Base-by-base conservation (phyloP, 1,284 basidiomycete species). In the Rhizopogon parksii region DNA sequence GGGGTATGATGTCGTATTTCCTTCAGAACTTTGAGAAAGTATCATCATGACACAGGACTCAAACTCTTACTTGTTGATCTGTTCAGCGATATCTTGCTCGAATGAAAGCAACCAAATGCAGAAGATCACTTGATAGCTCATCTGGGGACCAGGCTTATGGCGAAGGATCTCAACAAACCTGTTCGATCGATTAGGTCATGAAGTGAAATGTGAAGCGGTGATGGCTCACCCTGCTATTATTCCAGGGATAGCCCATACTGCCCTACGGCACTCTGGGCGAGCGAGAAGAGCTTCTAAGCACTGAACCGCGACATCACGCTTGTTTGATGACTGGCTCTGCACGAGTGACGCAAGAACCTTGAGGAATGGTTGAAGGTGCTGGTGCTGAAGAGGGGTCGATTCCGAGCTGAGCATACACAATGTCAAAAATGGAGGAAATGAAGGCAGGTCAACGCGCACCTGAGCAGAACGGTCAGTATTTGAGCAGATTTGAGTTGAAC, bases 21-120 rank as follows among this genome's bases (percentile, higher is more conserved):
- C 90, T 94, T 59, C 4, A 6, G 1, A 24, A 17, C 72, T 90
- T 94, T 59, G 4, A 12, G 1, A 21, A 15, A 38, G 46, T 19
- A 50, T 19, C 25, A 24, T 30, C 14, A 36, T 34, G 9, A 35
- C 3, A 6, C n/a, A 8, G 4, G 9, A 47, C 40, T 19, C 25
- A 21, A n/a, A 19, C 14, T n/a, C 69, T 40, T 37, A 79, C 87
- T 80, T 83, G 70, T 96, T 91, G 59, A 98, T 82, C 51, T 90
- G 79, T 56, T 88, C 81, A 1, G 94, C 89, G 32, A 95, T 80
- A 36, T 85, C 80, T 59, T 82, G 76, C 66, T 97, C 90, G 59
- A 97, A 99, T 0, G 91, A 91, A 55, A 99, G 74, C 54, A 98
- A 74, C 95, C 95, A 99, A 59, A 98, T 76, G 66, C 90, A 95